Base-by-base conservation (phyloP, 1,139 yeast genomes). In the Candida labiduridarum region DNA sequence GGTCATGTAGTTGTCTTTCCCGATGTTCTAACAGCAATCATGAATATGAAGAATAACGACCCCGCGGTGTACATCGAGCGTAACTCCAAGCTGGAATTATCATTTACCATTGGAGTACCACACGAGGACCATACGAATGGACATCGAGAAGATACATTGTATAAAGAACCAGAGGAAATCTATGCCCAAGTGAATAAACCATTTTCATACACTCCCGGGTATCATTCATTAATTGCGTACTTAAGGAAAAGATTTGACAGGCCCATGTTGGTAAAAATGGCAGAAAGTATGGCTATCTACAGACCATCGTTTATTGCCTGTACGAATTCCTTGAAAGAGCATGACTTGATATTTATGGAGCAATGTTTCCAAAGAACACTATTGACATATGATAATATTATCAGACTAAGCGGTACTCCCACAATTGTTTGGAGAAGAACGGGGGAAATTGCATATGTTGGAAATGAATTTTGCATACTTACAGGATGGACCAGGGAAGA, bases 351-450 rank as follows among this genome's bases (percentile, higher is more conserved):
- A 6, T 94, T 94, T 62, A 91, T 94, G 89, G 99, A 94, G 62
- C 96, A 92, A 69, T 89, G 97, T 60, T 92, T 92, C 70, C 98
- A 94, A 66, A 72, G 99, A 45, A 91, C 98, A 0, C 70, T 94
- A 45, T 71, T 92, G 44, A 96, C 96, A 54, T 94, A 91, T 65
- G 95, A 90, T 57, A 88, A 85, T 64, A 89, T 89, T 64, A 87
- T 94, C 40, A 77, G 84, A 16, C 83, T 87, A 22, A 85, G 92
- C 43, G 97, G 97, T 0, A 92, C 98, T 0, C 98, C 98, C 0
- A 91, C 97, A 0, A 82, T 92, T 27, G 94, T 91, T 5, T 94
- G 98, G 98, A 76, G 99, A 56, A 77, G 98, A 51, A 91, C 97
- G 1, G 97, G 97, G 9, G 97, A 92, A 65, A 89, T 94, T 18